A percentile compares a stretch with the other conserved stretches of the same genome.
Evolutionary conservation across 176 grass and related monocot species (phyloP).

Genomic region (Alopecurus myosuroides): DNA sequence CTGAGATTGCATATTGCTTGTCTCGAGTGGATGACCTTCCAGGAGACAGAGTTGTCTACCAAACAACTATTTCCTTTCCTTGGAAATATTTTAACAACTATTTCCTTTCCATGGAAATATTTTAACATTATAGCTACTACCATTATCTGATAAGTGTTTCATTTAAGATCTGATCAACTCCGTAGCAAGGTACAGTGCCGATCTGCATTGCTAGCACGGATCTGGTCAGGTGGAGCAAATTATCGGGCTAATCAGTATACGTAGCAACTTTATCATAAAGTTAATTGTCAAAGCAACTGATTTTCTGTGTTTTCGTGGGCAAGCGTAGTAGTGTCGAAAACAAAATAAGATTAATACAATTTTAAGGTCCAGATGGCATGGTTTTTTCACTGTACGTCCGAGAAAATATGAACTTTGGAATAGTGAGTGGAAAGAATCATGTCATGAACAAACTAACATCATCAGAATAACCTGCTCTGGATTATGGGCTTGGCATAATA

Average conservation of each 20-base stretch:
- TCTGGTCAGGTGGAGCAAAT: conserved; percentile 17
- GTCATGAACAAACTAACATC: neutral
- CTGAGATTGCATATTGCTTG: conserved; percentile 25
- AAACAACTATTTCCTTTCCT: conserved; percentile 36
- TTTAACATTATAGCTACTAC: conserved; percentile 10
- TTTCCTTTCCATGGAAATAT: conserved; percentile 21
- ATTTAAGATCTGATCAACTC: conserved; percentile 30
- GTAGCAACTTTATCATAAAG: conserved; percentile 35
- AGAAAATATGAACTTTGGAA: neutral
- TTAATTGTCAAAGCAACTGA: conserved; percentile 5
- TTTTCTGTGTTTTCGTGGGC: conserved; percentile 25
- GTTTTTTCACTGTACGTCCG: conserved; percentile 22
- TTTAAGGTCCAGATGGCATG: conserved; percentile 15
- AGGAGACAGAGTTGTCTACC: conserved; percentile 15
- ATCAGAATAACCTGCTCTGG: neutral
- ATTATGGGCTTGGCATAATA: neutral
- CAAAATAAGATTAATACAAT: neutral
- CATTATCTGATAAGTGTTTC: neutral
- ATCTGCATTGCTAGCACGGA: conserved; percentile 37
- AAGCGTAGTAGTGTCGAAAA: neutral
- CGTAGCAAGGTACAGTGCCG: conserved; percentile 27
- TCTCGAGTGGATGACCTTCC: neutral
- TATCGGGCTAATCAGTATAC: neutral
- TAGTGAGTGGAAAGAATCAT: neutral
- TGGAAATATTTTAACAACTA: conserved; percentile 33